Percentiles rank a stretch among this genome's conserved stretches.
phyloP scores from a whole-genome alignment of 129 eudicot genomes.

The Pseudognaphalium luteoalbum region DNA sequence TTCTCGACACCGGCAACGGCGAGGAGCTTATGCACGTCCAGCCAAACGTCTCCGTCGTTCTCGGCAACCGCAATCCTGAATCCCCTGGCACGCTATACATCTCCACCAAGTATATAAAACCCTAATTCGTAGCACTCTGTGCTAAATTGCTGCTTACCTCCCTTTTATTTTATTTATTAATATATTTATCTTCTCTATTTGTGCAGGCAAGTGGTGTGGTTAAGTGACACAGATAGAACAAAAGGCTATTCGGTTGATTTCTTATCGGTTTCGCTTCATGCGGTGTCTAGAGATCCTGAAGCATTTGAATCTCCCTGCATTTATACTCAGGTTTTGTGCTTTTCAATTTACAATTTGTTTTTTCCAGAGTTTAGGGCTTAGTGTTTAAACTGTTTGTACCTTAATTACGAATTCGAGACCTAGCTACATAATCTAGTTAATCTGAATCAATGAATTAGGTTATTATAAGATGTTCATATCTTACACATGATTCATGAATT shows the following conservation, averaged over 20 bases:
- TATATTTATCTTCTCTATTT: background rate
- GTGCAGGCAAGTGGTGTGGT: slow-evolving; percentile 74
- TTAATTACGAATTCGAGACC: slow-evolving; percentile 3
- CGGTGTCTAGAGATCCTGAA: slow-evolving; percentile 78
- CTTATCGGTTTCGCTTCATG: slow-evolving; percentile 81
- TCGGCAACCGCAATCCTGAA: slow-evolving; percentile 63
- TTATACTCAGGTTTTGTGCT: slow-evolving; percentile 66
- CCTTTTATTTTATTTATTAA: background rate
- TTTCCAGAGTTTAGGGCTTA: background rate
- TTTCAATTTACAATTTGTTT: background rate
- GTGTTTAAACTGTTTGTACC: background rate
- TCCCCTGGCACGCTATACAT: slow-evolving; percentile 81
- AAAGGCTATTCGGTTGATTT: slow-evolving; percentile 84
- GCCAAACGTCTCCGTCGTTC: slow-evolving; percentile 63
- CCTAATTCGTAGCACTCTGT: background rate
- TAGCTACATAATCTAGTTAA: background rate
- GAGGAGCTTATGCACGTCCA: slow-evolving; percentile 77
- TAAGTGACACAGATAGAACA: slow-evolving; percentile 68
- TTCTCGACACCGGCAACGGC: slow-evolving; percentile 52
- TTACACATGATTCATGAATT: no score
- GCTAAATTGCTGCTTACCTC: background rate
- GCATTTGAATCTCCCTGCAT: slow-evolving; percentile 81
- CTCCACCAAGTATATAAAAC: slow-evolving; percentile 54
- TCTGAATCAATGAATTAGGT: background rate
- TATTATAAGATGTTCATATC: background rate